A percentile compares a stretch with the other conserved stretches of the same genome.
Evolutionary conservation across 140 eudicot species (phyloP).

Genomic region (Oenanthe javanica): DNA sequence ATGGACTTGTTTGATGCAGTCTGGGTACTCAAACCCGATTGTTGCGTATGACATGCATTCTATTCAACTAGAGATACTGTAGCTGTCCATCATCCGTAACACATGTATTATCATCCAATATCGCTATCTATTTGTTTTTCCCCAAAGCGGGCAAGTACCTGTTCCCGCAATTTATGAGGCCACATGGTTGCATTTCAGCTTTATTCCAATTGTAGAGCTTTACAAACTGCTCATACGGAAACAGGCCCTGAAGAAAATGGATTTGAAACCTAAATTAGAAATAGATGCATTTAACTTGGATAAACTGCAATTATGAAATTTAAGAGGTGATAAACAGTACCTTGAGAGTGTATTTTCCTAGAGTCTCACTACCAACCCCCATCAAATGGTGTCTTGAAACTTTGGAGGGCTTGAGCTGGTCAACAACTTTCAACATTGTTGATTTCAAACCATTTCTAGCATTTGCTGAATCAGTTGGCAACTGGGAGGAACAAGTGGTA

Average conservation of each 20-base stretch:
- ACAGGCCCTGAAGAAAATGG: constrained; percentile 50
- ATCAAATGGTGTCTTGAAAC: constrained; percentile 23
- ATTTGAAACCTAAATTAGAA: constrained; percentile 2
- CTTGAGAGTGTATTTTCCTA: constrained; percentile 33
- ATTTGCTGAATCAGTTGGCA: constrained; percentile 6
- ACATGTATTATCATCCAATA: neutral
- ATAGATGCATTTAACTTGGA: constrained; percentile 5
- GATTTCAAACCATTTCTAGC: constrained; percentile 31
- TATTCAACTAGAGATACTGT: neutral
- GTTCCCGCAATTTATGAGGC: constrained; percentile 88
- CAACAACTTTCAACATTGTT: constrained; percentile 42
- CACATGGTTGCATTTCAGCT: constrained; percentile 63
- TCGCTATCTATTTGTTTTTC: neutral
- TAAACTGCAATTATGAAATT: neutral
- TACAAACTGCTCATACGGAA: constrained; percentile 66
- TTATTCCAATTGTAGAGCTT: constrained; percentile 61
- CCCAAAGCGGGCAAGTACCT: constrained; percentile 29
- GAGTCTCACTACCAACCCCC: constrained; percentile 32
- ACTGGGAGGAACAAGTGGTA: constrained; percentile 24
- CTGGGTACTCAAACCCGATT: neutral
- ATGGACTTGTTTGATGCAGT: neutral
- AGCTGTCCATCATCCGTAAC: neutral
- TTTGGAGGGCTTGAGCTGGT: constrained; percentile 34
- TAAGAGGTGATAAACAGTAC: constrained; percentile 24
- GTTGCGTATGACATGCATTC: neutral